Conservation (phyloP, 345 rosid genomes). For the Eutrema japonicum region DNA sequence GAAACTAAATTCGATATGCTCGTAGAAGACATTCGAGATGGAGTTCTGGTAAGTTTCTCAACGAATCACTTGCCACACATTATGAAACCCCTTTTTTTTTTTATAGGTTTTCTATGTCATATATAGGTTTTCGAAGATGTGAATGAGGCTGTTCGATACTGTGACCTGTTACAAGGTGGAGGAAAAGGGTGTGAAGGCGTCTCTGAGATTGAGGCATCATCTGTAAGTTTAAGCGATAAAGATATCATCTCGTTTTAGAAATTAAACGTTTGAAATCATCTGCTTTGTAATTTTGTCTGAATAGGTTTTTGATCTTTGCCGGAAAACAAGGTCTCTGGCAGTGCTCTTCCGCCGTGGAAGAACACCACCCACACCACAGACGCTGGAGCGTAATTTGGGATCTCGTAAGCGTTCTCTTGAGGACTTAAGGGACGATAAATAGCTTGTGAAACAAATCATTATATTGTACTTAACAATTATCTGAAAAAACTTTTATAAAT, state of each 20-base stretch:
- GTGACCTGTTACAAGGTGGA: conserved; percentile 91
- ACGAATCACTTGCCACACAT: background rate
- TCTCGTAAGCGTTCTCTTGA: conserved; percentile 93
- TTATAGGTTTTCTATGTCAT: background rate
- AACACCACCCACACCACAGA: conserved; percentile 84
- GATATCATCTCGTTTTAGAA: background rate
- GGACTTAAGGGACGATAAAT: conserved; percentile 57
- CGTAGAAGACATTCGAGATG: conserved; percentile 91
- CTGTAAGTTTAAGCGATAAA: conserved; percentile 53
- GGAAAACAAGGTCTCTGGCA: conserved; percentile 76
- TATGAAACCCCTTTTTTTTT: background rate
- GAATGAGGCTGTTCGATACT: conserved; percentile 84
- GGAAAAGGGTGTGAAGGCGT: conserved; percentile 97
- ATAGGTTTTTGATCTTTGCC: conserved; percentile 94
- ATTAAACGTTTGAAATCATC: background rate
- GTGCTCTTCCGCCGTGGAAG: conserved; percentile 86
- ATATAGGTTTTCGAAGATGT: conserved; percentile 87
- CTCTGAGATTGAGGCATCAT: conserved; percentile 94
- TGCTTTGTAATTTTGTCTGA: background rate
- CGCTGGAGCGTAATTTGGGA: conserved; percentile 80
- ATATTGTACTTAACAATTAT: background rate
- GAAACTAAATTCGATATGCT: conserved; percentile 87
- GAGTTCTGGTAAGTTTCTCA: conserved; percentile 73
- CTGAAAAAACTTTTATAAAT: conserved; percentile 14
- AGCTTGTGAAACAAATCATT: conserved; percentile 18